Conservation (phyloP, 768 basidiomycete species). For the Pilatotrama ljubarskyi region DNA sequence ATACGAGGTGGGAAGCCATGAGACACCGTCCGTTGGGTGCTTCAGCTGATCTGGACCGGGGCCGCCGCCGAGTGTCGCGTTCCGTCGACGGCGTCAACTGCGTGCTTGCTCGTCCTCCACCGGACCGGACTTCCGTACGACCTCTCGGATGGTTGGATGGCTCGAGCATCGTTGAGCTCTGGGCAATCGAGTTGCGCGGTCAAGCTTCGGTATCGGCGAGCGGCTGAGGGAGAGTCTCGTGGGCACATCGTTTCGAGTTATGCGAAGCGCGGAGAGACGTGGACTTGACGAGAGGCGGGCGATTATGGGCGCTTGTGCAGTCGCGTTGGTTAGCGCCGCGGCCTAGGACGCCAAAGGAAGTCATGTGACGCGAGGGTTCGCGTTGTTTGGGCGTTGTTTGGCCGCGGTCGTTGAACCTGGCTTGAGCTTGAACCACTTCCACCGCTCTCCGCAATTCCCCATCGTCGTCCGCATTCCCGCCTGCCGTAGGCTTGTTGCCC, state of each 20-base stretch:
- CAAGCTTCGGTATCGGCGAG: too few relatives aligned
- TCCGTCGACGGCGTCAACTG: background rate
- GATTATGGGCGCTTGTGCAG: background rate
- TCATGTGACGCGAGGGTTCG: conserved; percentile 36
- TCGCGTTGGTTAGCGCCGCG: background rate
- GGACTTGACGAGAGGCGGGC: background rate
- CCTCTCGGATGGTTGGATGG: background rate
- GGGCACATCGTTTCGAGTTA: too few relatives aligned
- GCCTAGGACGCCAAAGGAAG: background rate
- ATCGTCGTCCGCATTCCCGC: background rate
- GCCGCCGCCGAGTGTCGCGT: conserved; percentile 1
- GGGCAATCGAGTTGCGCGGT: too few relatives aligned
- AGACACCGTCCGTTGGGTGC: background rate
- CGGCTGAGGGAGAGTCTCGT: too few relatives aligned
- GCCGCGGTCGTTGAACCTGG: conserved; percentile 41
- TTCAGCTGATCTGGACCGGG: conserved; percentile 10
- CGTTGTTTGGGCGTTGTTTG: conserved; percentile 55
- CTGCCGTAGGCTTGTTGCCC: conserved; percentile 1
- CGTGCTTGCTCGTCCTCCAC: background rate
- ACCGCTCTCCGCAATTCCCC: background rate
- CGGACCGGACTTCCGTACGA: background rate
- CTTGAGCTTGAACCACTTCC: conserved; percentile 19
- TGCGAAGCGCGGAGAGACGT: background rate
- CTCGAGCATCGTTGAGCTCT: too few relatives aligned
- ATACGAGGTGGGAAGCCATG: conserved; percentile 9